These are phyloP conservation scores for Tilletia indica DNA, from an alignment of 1,284 basidiomycete genomes.

Conservation along the genomic window DNA sequence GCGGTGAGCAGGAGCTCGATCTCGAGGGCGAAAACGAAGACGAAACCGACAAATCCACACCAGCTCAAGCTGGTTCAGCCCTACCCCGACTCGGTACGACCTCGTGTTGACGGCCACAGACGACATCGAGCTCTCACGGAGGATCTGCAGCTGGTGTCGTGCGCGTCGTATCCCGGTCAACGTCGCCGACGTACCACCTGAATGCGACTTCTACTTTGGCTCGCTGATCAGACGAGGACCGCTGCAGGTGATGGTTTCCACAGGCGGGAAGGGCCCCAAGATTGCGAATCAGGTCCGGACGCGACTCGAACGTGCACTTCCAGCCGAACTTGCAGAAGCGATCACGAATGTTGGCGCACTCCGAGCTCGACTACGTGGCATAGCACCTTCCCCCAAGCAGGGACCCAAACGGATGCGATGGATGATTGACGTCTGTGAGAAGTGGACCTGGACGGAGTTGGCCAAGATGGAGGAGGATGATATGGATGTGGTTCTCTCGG, in stretches of 20 bases:
- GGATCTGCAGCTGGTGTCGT: constrained; percentile 72
- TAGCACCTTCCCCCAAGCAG: constrained; percentile 72
- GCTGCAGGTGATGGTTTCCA: constrained; percentile 91
- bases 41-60: neutral
- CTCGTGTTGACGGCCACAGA: constrained; percentile 95
- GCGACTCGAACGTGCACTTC: constrained; percentile 69
- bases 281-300: constrained; percentile 79
- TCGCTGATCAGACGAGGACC: constrained; percentile 86
- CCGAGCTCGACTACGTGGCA: constrained; percentile 67
- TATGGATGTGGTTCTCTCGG: constrained; percentile 49
- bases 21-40: constrained; percentile 33
- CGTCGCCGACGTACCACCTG: constrained; percentile 84
- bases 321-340: constrained; percentile 72
- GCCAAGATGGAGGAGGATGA: constrained; percentile 65
- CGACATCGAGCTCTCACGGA: constrained; percentile 69
- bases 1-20: constrained; percentile 39
- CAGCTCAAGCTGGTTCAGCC: neutral
- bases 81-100: constrained; percentile 60
- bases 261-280: constrained; percentile 88
- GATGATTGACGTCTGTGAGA: constrained; percentile 87
- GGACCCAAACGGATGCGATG: constrained; percentile 83
- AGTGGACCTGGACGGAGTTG: constrained; percentile 77
- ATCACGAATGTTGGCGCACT: constrained; percentile 77
- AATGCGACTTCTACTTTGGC: constrained; percentile 98
- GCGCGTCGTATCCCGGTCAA: constrained; percentile 78